Evolutionary conservation across 2,329 filamentous ascomycete species (phyloP), one percentile per base, ranked within the genome.

Genomic region (Penicillium aurantiogriseum): DNA sequence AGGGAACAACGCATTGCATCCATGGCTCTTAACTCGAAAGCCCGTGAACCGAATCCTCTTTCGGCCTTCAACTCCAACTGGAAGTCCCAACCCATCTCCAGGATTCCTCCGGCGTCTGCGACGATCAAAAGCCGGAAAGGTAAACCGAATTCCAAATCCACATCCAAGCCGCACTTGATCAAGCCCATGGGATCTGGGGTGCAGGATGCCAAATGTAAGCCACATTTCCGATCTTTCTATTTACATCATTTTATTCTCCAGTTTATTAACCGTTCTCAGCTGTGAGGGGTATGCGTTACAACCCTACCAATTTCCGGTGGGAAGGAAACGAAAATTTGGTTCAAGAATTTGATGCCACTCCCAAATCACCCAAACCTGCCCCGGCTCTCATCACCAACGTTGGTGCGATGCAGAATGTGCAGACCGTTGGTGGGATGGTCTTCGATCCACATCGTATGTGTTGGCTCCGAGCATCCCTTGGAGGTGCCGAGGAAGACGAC

Each of bases 381-480:
- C 74, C 75, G 35, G 92, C 93, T 6, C 83, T 99, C 19, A 99
- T 99, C 68, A 92, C 92, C 47, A 94, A 96, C 64, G 90, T 97
- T 63, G 90, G 89, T 54, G 83, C 87, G 5, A 87, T 88, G 60
- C 90, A 93, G 69, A 92, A 91, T 60, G 89, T 96, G 15, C 92
- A 97, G 75, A 89, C 97, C 36, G 92, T 97, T 57, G 90, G 92
- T n/a, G 91, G 92, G 65, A 99, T 99, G 94, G 89, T 97, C 10
- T 99, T 97, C 72, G 94, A 99, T 71, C 94, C 94, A 4, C 88
- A 91, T 61, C 91, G 91, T 67, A 97, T 99, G 93, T 95, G 92
- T 73, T 99, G 94, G 94, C 83, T 97, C 56, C 97, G 96, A 74
- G 80, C 60, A 80, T 82, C 46, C 74, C 70, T 67, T 4, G 71